These are phyloP conservation scores for Remersonia thermophila DNA, from an alignment of 2,329 filamentous ascomycete species.

Conservation along the genomic window DNA sequence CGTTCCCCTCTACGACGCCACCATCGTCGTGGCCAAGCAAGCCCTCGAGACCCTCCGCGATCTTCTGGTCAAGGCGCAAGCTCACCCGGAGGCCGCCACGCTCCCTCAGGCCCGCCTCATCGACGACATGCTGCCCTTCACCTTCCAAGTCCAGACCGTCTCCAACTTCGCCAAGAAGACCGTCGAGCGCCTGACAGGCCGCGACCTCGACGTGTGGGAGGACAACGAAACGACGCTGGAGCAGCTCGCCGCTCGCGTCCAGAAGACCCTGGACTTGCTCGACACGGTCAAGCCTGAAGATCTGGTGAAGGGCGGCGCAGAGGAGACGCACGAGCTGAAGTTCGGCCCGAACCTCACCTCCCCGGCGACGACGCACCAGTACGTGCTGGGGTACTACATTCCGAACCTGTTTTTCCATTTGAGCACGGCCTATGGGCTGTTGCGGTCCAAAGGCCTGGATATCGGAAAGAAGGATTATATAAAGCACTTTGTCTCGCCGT, in stretches of 20 bases:
- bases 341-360: conserved; percentile 8
- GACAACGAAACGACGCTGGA: conserved; percentile 24
- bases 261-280: conserved; percentile 22
- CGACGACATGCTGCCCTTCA: conserved; percentile 26
- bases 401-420: conserved; percentile 53
- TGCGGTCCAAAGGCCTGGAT: conserved; percentile 43
- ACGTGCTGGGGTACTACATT: conserved; percentile 32
- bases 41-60: conserved; percentile 18
- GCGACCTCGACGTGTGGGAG: conserved; percentile 14
- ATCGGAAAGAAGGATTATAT: conserved; percentile 47
- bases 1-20: conserved; percentile 20
- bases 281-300: conserved; percentile 16
- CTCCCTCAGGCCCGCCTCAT: conserved; percentile 18
- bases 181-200: conserved; percentile 19
- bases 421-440: conserved; percentile 41
- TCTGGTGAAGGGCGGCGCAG: conserved; percentile 19
- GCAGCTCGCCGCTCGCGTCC: conserved; percentile 20
- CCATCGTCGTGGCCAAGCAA: conserved; percentile 17
- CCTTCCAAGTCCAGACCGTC: conserved; percentile 24
- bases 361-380: conserved; percentile 21
- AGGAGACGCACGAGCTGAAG: conserved; percentile 14
- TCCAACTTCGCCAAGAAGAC: conserved; percentile 21
- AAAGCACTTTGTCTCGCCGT: conserved; percentile 8
- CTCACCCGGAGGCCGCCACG: conserved; percentile 18
- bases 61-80: conserved; percentile 22